Evolutionary conservation across 805 yeast species (phyloP).

Genomic region (Torulaspora gathmanii): DNA sequence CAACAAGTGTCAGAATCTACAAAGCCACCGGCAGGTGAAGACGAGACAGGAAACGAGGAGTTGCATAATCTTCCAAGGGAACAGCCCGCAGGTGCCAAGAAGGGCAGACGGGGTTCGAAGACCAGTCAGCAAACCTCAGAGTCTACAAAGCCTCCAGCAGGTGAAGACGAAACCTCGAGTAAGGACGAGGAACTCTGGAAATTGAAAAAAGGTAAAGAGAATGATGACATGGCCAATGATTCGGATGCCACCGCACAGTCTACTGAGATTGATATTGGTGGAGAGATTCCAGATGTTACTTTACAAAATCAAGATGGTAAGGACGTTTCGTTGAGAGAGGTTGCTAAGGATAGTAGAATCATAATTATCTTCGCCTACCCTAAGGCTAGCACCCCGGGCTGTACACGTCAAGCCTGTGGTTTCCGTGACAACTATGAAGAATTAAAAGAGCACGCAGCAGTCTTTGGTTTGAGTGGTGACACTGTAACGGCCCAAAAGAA

Average conservation of each 20-base stretch:
- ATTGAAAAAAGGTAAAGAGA: conserved; percentile 5
- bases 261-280: conserved; percentile 48
- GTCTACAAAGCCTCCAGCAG: conserved; percentile 2
- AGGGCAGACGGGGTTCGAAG: conserved; percentile 7
- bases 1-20: neutral
- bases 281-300: conserved; percentile 57
- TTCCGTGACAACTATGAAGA: conserved; percentile 61
- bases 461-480: conserved; percentile 83
- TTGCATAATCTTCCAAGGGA: conserved; percentile 1
- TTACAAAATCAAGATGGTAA: conserved; percentile 68
- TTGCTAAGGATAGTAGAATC: conserved; percentile 40
- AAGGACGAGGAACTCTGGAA: conserved; percentile 2
- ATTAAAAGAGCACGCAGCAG: conserved; percentile 40
- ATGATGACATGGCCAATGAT: conserved; percentile 6
- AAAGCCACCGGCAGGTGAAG: conserved; percentile 5
- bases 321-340: conserved; percentile 45
- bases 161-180: conserved; percentile 1
- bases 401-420: conserved; percentile 92
- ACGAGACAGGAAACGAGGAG: conserved; percentile 1
- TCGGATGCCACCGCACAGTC: conserved; percentile 8
- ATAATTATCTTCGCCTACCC: conserved; percentile 76
- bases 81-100: conserved; percentile 10
- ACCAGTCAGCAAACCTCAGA: neutral
- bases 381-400: conserved; percentile 91
- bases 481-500: conserved; percentile 69